These are phyloP conservation scores for Septoria linicola DNA, from an alignment of 2,329 filamentous ascomycete genomes.

Conservation along the genomic window DNA sequence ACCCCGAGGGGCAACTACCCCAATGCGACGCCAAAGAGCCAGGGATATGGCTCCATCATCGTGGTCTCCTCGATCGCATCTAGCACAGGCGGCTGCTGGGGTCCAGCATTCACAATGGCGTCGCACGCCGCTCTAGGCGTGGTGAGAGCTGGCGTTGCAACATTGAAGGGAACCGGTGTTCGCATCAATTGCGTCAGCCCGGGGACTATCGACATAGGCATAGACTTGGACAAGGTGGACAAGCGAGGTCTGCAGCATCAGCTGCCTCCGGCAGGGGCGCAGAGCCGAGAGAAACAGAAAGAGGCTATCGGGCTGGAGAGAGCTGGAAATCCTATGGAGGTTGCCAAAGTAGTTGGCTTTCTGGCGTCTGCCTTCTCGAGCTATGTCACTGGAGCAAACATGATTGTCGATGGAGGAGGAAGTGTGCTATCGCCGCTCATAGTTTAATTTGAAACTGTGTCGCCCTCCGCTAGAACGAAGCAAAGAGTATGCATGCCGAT, in stretches of 20 bases:
- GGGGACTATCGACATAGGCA: constrained; percentile 49
- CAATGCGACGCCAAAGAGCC: constrained; percentile 61
- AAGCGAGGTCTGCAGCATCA: constrained; percentile 53
- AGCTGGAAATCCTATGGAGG: constrained; percentile 57
- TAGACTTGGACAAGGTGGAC: constrained; percentile 52
- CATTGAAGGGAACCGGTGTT: constrained; percentile 59
- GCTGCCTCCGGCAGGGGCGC: constrained; percentile 56
- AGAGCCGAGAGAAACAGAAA: constrained; percentile 52
- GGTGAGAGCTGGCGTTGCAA: constrained; percentile 57
- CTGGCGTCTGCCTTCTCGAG: constrained; percentile 62
- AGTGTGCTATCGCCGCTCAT: constrained; percentile 39
- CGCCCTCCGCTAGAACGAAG: neutral
- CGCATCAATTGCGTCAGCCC: constrained; percentile 57
- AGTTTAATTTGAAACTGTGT: constrained; percentile 27
- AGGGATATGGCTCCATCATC: constrained; percentile 61
- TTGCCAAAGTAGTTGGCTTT: constrained; percentile 61
- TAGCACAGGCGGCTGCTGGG: constrained; percentile 58
- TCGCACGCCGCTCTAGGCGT: constrained; percentile 62
- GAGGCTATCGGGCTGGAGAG: constrained; percentile 58
- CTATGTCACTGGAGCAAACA: constrained; percentile 62
- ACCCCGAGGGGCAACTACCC: constrained; percentile 56
- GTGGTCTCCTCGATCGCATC: constrained; percentile 60
- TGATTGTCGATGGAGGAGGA: constrained; percentile 62
- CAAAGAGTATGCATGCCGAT: no score
- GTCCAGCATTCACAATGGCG: constrained; percentile 61